These are phyloP conservation scores for Sugiyamaella pinicola DNA, from an alignment of 1,139 yeast genomes.

Conservation along the genomic window DNA sequence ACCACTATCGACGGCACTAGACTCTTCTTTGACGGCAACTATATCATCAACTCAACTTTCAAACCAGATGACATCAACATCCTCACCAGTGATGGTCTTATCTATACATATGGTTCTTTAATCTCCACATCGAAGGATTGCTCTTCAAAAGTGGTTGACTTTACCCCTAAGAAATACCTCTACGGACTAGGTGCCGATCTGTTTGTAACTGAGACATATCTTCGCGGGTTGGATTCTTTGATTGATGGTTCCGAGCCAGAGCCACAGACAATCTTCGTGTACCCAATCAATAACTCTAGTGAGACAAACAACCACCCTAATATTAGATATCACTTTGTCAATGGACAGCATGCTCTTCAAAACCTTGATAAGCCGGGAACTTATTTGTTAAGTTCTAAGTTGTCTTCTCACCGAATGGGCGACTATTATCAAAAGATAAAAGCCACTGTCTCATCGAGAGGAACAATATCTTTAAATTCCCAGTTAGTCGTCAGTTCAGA, in stretches of 20 bases:
- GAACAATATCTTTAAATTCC: conserved; percentile 51
- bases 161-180: conserved; percentile 73
- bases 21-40: conserved; percentile 27
- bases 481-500: conserved; percentile 51
- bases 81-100: conserved; percentile 59
- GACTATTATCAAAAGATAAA: conserved; percentile 38
- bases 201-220: conserved; percentile 69
- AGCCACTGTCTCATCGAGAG: conserved; percentile 29
- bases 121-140: conserved; percentile 45
- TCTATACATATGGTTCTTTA: conserved; percentile 56
- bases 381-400: conserved; percentile 34
- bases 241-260: conserved; percentile 54
- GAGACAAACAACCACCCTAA: conserved; percentile 35
- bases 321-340: conserved; percentile 68
- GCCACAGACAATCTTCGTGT: conserved; percentile 64
- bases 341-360: conserved; percentile 49
- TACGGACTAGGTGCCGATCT: conserved; percentile 67
- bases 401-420: conserved; percentile 50
- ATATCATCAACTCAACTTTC: conserved; percentile 32
- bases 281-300: conserved; percentile 30
- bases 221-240: conserved; percentile 59
- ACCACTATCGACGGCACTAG: conserved; percentile 35
- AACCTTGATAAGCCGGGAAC: conserved; percentile 16
- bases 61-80: conserved; percentile 48
- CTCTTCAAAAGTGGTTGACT: conserved; percentile 37